A percentile compares a stretch with the other conserved stretches of the same genome.
Conservation (phyloP, 805 yeast genomes). For the Kuraishia piskuri region DNA sequence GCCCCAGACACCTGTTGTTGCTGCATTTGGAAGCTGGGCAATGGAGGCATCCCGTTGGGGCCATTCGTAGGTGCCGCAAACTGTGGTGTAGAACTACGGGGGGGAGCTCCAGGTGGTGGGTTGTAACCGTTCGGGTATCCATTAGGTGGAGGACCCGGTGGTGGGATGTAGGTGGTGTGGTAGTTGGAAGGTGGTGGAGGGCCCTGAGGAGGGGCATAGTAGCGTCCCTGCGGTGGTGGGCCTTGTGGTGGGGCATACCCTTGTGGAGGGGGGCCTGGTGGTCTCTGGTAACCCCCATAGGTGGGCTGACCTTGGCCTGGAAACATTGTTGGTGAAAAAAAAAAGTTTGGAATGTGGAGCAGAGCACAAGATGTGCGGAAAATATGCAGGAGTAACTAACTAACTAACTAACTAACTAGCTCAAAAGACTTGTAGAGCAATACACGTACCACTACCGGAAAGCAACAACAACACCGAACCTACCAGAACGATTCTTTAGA, state of each 20-base stretch:
- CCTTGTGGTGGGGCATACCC: neutral
- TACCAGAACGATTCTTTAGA: no score
- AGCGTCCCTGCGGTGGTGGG: neutral
- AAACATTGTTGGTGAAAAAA: neutral
- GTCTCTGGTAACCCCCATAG: neutral
- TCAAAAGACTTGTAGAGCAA: no score
- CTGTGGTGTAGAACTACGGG: neutral
- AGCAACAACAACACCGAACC: no score
- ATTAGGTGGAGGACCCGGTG: neutral
- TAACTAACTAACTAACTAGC: no score
- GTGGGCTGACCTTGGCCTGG: neutral
- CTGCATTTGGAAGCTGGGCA: constrained; percentile 1
- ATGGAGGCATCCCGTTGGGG: neutral
- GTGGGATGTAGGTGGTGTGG: neutral
- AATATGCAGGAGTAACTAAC: neutral
- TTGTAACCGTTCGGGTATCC: neutral
- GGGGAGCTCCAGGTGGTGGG: constrained; percentile 1
- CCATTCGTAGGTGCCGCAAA: neutral
- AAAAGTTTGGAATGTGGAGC: no score
- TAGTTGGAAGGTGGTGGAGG: neutral
- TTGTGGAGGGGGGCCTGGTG: neutral
- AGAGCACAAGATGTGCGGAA: no score
- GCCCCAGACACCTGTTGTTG: no score
- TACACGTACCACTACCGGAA: no score
- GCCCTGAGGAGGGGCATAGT: neutral